Conservation (phyloP, 2,329 filamentous ascomycete species). For the Beauveria sp. region DNA sequence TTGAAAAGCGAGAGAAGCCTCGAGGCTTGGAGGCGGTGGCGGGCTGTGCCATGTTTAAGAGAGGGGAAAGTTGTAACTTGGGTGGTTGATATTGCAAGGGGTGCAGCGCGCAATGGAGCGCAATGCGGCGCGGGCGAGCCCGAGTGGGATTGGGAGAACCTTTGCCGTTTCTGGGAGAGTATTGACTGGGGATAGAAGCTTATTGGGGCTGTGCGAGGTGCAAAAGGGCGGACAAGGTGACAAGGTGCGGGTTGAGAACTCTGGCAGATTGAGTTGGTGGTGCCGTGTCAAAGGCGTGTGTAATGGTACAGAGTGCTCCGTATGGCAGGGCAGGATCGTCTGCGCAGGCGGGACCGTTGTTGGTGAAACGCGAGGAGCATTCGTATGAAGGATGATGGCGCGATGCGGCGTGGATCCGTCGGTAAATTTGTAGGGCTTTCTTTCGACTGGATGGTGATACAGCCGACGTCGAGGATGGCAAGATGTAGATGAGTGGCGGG, state of each 20-base stretch:
- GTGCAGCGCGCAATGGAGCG: neutral
- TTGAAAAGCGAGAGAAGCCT: slow-evolving; percentile 50
- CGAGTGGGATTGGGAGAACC: neutral
- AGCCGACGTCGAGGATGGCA: neutral
- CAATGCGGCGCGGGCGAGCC: neutral
- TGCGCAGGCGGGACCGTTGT: neutral
- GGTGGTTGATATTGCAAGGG: neutral
- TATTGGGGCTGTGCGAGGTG: neutral
- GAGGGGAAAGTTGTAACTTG: neutral
- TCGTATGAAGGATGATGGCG: neutral
- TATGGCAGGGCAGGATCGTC: neutral
- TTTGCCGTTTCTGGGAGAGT: neutral
- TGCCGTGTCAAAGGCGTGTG: neutral
- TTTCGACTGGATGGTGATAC: neutral
- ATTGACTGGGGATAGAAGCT: neutral
- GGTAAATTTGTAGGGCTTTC: too few species aligned
- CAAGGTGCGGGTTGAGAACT: neutral
- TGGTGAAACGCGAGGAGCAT: slow-evolving; percentile 1
- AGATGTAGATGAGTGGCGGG: neutral
- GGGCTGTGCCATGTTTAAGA: slow-evolving; percentile 13
- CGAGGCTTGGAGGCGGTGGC: slow-evolving; percentile 23
- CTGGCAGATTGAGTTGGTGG: neutral
- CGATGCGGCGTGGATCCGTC: slow-evolving; percentile 1
- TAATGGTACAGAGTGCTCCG: neutral
- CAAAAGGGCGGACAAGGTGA: neutral